phyloP scores from a whole-genome alignment of 2,329 filamentous ascomycete species.

The Colletotrichum brevisporum region DNA sequence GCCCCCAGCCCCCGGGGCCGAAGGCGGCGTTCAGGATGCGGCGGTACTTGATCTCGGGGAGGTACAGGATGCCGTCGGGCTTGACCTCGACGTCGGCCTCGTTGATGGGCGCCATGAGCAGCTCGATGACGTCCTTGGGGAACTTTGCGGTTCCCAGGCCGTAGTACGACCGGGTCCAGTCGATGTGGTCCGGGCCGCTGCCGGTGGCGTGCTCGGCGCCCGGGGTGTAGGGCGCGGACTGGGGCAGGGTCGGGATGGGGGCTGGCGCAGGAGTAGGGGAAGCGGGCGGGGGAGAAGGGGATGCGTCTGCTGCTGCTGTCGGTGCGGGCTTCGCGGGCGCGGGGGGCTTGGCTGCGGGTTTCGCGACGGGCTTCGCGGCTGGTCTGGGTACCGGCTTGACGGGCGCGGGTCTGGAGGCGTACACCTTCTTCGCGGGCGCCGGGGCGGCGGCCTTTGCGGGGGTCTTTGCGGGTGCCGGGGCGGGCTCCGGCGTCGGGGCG shows the following conservation, averaged over 20 bases:
- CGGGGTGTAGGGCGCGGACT: too few relatives aligned
- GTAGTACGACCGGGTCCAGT: slow-evolving; percentile 90
- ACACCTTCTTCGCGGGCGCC: background rate
- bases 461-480: background rate
- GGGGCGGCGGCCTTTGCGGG: background rate
- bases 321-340: background rate
- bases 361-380: background rate
- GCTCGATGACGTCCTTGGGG: slow-evolving; percentile 75
- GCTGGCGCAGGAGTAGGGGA: background rate
- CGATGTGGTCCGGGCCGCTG: slow-evolving; percentile 52
- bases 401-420: background rate
- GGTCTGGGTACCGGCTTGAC: background rate
- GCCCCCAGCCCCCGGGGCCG: slow-evolving; percentile 94
- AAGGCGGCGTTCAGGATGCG: slow-evolving; percentile 92
- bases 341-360: background rate
- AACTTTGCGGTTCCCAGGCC: slow-evolving; percentile 82
- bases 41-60: slow-evolving; percentile 98
- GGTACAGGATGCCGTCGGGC: slow-evolving; percentile 94
- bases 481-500: background rate
- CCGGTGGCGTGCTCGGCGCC: background rate
- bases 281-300: too few relatives aligned
- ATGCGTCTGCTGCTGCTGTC: too few relatives aligned
- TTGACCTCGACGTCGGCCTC: slow-evolving; percentile 93
- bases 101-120: slow-evolving; percentile 77
- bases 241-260: background rate